These are phyloP conservation scores for Hypoxylon subgilvum DNA, from an alignment of 495 filamentous ascomycete species.

Conservation along the genomic window DNA sequence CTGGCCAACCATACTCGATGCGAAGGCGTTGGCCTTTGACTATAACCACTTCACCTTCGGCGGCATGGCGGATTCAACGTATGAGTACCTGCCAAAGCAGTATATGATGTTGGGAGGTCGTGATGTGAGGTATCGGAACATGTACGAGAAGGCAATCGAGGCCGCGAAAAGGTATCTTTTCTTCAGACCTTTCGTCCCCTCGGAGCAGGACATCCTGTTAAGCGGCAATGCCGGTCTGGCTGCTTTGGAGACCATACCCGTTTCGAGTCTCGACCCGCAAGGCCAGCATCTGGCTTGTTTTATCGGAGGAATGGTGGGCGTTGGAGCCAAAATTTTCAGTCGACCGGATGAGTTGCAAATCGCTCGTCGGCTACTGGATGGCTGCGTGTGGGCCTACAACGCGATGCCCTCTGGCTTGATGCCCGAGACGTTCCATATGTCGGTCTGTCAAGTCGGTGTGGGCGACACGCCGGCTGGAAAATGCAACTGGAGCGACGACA, in stretches of 20 bases:
- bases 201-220: slow-evolving; percentile 71
- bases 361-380: slow-evolving; percentile 80
- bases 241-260: slow-evolving; percentile 15
- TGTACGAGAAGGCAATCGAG: slow-evolving; percentile 63
- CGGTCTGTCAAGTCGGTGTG: slow-evolving; percentile 58
- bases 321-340: slow-evolving; percentile 79
- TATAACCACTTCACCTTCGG: slow-evolving; percentile 70
- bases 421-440: slow-evolving; percentile 73
- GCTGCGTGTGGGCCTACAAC: slow-evolving; percentile 91
- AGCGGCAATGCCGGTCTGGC: slow-evolving; percentile 49
- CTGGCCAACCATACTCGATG: slow-evolving; percentile 46
- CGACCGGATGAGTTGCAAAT: slow-evolving; percentile 74
- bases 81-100: slow-evolving; percentile 88
- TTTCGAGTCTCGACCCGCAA: slow-evolving; percentile 42
- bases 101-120: slow-evolving; percentile 52
- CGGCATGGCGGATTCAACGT: slow-evolving; percentile 80
- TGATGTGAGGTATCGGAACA: slow-evolving; percentile 47
- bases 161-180: slow-evolving; percentile 69
- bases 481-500: slow-evolving; percentile 47
- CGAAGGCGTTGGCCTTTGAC: slow-evolving; percentile 35
- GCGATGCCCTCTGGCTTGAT: slow-evolving; percentile 82
- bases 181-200: slow-evolving; percentile 68
- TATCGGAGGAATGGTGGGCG: slow-evolving; percentile 86
- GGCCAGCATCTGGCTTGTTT: slow-evolving; percentile 71
- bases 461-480: slow-evolving; percentile 24